Evolutionary conservation across 2,329 filamentous ascomycete species (phyloP).

Genomic region (Aspergillus flavus): DNA sequence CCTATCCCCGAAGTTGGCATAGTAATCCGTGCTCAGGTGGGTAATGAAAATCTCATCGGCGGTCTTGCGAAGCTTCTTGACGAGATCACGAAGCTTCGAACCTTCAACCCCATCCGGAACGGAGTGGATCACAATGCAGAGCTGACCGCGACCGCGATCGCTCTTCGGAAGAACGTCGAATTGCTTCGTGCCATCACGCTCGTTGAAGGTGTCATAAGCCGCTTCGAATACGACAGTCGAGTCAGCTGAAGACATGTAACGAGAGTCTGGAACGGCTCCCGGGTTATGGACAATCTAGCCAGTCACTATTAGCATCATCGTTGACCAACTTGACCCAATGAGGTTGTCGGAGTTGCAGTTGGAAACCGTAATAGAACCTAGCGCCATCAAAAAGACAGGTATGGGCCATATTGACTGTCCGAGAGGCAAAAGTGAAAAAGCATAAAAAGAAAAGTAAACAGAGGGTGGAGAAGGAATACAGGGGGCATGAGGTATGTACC

Average conservation of each 20-base stretch:
- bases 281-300: constrained; percentile 50
- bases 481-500: constrained; percentile 1
- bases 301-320: constrained; percentile 22
- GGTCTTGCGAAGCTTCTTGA: constrained; percentile 37
- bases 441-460: not conserved
- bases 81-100: constrained; percentile 33
- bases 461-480: not conserved
- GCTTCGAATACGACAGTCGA: constrained; percentile 52
- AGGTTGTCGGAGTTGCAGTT: not conserved
- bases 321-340: constrained; percentile 8
- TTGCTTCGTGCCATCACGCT: constrained; percentile 33
- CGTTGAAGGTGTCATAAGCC: constrained; percentile 42
- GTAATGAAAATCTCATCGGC: constrained; percentile 47
- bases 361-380: not conserved
- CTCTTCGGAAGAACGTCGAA: constrained; percentile 36
- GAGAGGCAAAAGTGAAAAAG: not conserved
- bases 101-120: constrained; percentile 37
- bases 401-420: not conserved
- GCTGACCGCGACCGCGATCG: constrained; percentile 34
- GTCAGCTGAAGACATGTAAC: constrained; percentile 46
- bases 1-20: constrained; percentile 41
- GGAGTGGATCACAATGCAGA: constrained; percentile 43
- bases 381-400: not conserved
- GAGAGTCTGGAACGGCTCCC: constrained; percentile 45
- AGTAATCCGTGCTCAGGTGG: constrained; percentile 42